Base-by-base conservation (phyloP, 129 eudicot genomes). In the Chrysanthemum seticuspe region DNA sequence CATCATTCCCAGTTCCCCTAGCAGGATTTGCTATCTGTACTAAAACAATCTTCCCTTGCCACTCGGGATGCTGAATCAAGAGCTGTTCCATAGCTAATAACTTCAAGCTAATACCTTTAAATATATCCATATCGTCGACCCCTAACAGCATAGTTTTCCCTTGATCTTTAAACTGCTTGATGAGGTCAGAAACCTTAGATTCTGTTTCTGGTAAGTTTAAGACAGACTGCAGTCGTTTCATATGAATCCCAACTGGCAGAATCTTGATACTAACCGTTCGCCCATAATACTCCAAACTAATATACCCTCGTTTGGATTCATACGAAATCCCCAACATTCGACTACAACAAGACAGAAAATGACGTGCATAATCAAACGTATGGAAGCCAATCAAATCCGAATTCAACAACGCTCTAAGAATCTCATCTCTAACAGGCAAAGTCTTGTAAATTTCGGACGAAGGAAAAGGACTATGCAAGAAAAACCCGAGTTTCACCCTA, bases 51-150 rank as follows among this genome's bases (percentile, higher is more conserved):
- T 87, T 85, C 18, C 96, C 96, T 57, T 79, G 90, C 83, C 83
- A 85, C 81, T 87, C 89, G 3, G 93, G 96, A 64, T 90, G 88
- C 65, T 87, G 94, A 63, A 78, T 36, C 15, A 90, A 73, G 21
- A 90, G 57, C 73, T 87, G 96, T 71, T 87, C 96, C 94, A 90
- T 85, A n/a, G 96, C 96, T 66, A 90, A 71, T 44, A 90, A 68
- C 83, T 90, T 90, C 69, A 90, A 82, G 68, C 88, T 90, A 6
- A 90, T 87, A 44, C 96, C 96, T 64, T 90, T 90, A 62, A 90
- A 90, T 63, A 90, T 90, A 75, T 90, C 96, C 96, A 90, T 90
- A 59, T 90, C 94, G 65, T 90, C 96, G 6, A 90, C 94, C 9
- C 93, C 96, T 27, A 90, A 82, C 68, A 90, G 69, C 90, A 90